Percentiles rank a stretch among this genome's conserved stretches.
These are phyloP conservation scores for Macrocybe sp. DNA, from an alignment of 1,284 basidiomycete species.

Conservation along the genomic window DNA sequence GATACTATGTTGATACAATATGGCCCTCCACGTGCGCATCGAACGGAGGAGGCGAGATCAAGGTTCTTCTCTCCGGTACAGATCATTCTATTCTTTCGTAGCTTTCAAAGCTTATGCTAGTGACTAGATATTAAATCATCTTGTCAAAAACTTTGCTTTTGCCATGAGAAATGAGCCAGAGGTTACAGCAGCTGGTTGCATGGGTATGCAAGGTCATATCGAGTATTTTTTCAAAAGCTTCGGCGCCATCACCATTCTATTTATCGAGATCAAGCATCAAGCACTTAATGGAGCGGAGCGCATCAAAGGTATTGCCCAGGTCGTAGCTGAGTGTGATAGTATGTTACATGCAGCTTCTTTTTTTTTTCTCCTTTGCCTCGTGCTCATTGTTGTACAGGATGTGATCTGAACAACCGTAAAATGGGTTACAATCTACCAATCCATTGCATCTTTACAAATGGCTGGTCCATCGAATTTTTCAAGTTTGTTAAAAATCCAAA, in stretches of 20 bases:
- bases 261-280: constrained; percentile 14
- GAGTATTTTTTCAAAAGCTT: constrained; percentile 15
- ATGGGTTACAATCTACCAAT: constrained; percentile 12
- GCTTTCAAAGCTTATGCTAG: constrained; percentile 9
- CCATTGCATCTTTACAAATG: constrained; percentile 13
- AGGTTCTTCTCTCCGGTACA: constrained; percentile 15
- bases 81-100: constrained; percentile 8
- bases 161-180: constrained; percentile 16
- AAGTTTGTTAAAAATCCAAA: constrained; percentile 11
- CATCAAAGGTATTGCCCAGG: constrained; percentile 14
- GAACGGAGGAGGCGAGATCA: constrained; percentile 14
- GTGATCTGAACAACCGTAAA: constrained; percentile 10
- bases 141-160: constrained; percentile 13
- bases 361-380: constrained; percentile 7
- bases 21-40: constrained; percentile 11
- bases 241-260: constrained; percentile 13
- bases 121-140: constrained; percentile 14
- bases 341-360: constrained; percentile 6
- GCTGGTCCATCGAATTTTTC: constrained; percentile 14
- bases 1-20: constrained; percentile 16
- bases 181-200: constrained; percentile 9
- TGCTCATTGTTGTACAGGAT: constrained; percentile 7
- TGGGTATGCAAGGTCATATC: constrained; percentile 7
- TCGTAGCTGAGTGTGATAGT: constrained; percentile 16
- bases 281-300: constrained; percentile 12